phyloP scores from a whole-genome alignment of 441 rosid species.

The Pelargonium fulgidum region DNA sequence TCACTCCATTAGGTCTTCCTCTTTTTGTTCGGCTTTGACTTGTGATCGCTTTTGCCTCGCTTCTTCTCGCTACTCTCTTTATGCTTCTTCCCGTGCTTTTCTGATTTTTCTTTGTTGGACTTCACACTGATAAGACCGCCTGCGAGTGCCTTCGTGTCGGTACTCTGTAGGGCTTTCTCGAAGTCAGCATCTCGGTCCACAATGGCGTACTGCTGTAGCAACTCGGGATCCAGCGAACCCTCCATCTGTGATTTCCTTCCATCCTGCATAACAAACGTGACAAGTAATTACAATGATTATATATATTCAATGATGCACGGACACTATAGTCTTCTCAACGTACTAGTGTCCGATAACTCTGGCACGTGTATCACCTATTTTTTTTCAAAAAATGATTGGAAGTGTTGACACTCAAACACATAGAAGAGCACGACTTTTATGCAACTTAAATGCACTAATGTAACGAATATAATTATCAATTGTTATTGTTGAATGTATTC shows the following conservation, averaged over 20 bases:
- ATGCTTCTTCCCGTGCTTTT: constrained; percentile 44
- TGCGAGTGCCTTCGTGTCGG: constrained; percentile 40
- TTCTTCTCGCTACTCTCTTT: constrained; percentile 47
- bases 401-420: too few relatives aligned
- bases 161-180: constrained; percentile 56
- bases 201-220: constrained; percentile 68
- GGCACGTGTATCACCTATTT: too few relatives aligned
- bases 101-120: constrained; percentile 39
- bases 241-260: constrained; percentile 58
- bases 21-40: constrained; percentile 58
- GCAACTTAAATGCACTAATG: too few relatives aligned
- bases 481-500: too few relatives aligned
- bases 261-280: constrained; percentile 36
- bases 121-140: constrained; percentile 65
- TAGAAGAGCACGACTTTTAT: too few relatives aligned
- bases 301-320: too few relatives aligned
- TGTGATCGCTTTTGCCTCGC: constrained; percentile 43
- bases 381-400: too few relatives aligned
- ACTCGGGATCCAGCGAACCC: constrained; percentile 46
- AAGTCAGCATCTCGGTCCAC: constrained; percentile 53
- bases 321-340: too few relatives aligned
- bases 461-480: not conserved
- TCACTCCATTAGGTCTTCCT: constrained; percentile 23
- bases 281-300: too few relatives aligned
- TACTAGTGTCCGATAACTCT: too few relatives aligned